Base-by-base conservation (phyloP, 2,329 filamentous ascomycete genomes). In the Rasamsonia emersonii region DNA sequence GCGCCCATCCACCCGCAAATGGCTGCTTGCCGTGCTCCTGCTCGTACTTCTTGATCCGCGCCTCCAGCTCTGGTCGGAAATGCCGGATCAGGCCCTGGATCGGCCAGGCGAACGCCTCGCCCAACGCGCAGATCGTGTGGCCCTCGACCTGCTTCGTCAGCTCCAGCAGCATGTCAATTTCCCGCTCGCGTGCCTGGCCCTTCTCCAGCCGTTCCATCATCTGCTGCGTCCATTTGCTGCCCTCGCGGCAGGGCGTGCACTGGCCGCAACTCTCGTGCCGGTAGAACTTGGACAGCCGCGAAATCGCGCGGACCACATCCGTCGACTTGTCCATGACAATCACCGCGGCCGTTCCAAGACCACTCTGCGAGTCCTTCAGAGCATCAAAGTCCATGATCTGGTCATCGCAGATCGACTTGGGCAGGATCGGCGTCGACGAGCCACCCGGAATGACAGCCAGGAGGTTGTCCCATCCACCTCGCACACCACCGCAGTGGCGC, bases 121-220 rank as follows among this genome's bases (percentile, higher is more conserved):
- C 91, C 43, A 98, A 70, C 64, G 89, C 91, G 65, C 91, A 98
- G 54, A 98, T 98, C 28, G 91, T 96, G 71, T 98, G 91, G 8
- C 91, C 91, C 69, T 98, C 91, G 40, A 98, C 91, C 68, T 98
- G 91, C 75, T 98, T 98, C 42, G 91, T 98, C 49, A 98, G 69
- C 71, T 98, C 91, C 69, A 95, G 91, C 46, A 98, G 75, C 91
- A 98, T 98, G 61, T 98, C 91, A 59, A 98, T 98, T 67, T 98
- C 91, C 40, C 91, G 75, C 62, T 81, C 78, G 41, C 84, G 79
- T 39, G 84, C 91, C 62, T 85, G 77, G 38, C 91, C 91, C 61
- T 83, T 82, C 71, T 93, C 86, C 50, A 98, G 93, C 36, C 91
- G 82, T 63, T 82, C 71, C 91, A 98, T 96, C 63, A 98, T 96